Percentiles rank a stretch among this genome's conserved stretches.
These are phyloP conservation scores for Fusarium redolens DNA, from an alignment of 2,329 filamentous ascomycete species.

Conservation along the genomic window DNA sequence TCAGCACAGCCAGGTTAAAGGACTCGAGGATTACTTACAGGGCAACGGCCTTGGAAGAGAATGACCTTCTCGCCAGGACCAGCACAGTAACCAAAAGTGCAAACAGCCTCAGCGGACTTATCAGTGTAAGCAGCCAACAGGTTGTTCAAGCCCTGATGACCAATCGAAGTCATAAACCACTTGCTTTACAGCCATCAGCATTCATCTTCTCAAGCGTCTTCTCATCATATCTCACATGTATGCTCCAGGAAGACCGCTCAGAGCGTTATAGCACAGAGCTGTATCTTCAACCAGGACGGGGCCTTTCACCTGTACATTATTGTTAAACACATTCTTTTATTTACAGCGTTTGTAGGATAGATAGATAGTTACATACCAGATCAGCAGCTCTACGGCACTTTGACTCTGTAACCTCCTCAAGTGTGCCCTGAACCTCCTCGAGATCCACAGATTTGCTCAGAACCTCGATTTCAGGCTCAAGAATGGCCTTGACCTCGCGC, in stretches of 20 bases:
- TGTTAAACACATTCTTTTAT: conserved; percentile 5
- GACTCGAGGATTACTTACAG: conserved; percentile 61
- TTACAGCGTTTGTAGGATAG: not conserved
- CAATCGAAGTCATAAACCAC: conserved; percentile 89
- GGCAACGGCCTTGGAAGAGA: conserved; percentile 90
- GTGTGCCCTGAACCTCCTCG: conserved; percentile 88
- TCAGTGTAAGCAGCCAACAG: conserved; percentile 89
- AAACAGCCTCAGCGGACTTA: conserved; percentile 92
- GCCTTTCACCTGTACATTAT: conserved; percentile 72
- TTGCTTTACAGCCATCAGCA: conserved; percentile 69
- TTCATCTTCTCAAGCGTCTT: not conserved
- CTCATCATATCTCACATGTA: conserved; percentile 78
- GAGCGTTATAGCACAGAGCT: conserved; percentile 89
- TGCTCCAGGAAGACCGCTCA: conserved; percentile 90
- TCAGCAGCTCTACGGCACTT: conserved; percentile 88
- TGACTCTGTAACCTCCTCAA: conserved; percentile 90
- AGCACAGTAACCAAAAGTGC: conserved; percentile 92
- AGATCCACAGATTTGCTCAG: conserved; percentile 82
- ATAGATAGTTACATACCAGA: conserved; percentile 62
- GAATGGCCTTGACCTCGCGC: conserved; percentile 86
- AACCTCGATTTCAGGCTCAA: conserved; percentile 79
- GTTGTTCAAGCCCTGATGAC: conserved; percentile 88
- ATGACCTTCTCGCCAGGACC: conserved; percentile 87
- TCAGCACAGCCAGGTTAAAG: not conserved
- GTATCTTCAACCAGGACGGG: conserved; percentile 97